Evolutionary conservation across 441 rosid species (phyloP), one percentile per base, ranked within the genome.

Genomic region (Mallotus japonicus): DNA sequence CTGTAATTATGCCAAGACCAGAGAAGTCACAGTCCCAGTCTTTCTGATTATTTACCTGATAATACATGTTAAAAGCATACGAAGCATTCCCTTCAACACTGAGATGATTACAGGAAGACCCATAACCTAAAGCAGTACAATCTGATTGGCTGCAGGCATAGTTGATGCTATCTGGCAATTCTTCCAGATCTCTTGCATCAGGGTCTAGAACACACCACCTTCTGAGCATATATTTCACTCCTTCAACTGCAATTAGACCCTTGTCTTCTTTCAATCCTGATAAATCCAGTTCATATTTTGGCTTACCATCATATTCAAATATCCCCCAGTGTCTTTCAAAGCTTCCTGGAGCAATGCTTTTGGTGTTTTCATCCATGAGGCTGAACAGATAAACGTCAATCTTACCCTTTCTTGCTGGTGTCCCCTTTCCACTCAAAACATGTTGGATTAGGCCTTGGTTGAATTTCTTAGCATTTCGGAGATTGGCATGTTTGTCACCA

Each of bases 291-390:
- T 76, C 70, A 58, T 92, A 94, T 77, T 94, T 92, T 19, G 92
- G 80, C 74, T 82, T 78, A 37, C 98, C 98, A 55, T 94, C 97
- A 13, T 71, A 89, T 75, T 86, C 80, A 77, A 90, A 92, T 17
- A 94, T 37, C 44, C 97, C 97, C 98, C 96, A 92, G 13, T 94
- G 98, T 65, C 97, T 70, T 72, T 94, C 97, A 67, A 94, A 94
- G 62, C 79, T 87, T 0, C 97, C 97, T 0, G 98, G 98, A 5
- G 75, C 82, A 15, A 81, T 69, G 75, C 89, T 87, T 70, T 93
- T 93, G 0, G 40, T 62, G 71, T 93, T 92, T 75, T 93, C 97
- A 63, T 94, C 98, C 1, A 90, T 65, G 1, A 94, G 81, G 46
- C 90, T 83, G 73, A 94, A 94, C 0, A 94, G 24, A 77, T 89